Evolutionary conservation across 345 rosid genomes (phyloP), one percentile per base, ranked within the genome.

Genomic region (Clarkia xantiana): DNA sequence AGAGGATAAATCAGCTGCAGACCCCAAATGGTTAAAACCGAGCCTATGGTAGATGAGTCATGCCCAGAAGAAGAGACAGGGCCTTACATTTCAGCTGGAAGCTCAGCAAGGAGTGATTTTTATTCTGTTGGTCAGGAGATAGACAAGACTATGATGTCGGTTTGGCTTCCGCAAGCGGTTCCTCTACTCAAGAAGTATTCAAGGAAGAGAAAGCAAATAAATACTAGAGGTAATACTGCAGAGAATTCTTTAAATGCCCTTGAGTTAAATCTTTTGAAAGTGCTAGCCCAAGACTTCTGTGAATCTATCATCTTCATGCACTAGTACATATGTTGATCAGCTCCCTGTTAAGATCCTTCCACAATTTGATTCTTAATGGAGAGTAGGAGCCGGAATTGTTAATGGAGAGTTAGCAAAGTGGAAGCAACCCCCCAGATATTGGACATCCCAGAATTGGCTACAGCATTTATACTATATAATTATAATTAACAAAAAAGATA

Each of bases 121-220:
- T 78, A 78, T 65, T 74, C 77, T 51, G 71, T 70, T 46, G 79
- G 73, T 61, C 76, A 75, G 58, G 96, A 68, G 49, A 63, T 71
- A 57, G 66, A 80, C 51, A 67, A 67, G 55, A 67, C 82, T 58
- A 91, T 91, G 98, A 77, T 86, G 81, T 69, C 81, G 15, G 48
- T 91, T 62, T 77, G 83, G 59, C 85, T 86, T 68, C 98, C 98
- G 53, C 94, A 75, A 78, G 96, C 93, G 45, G 56, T 90, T 56
- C 96, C 96, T 60, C 71, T 86, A 38, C 89, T 90, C 51, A 74
- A 70, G 61, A 56, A 64, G 56, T 29, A 54, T 44, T 67, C 81
- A 57, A 66, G 59, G 55, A 76, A 73, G 70, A 79, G 70, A 60
- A 64, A 60, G 57, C 73, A 72, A 67, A 79, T 63, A 56, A 67